Evolutionary conservation across 176 grass and related monocot species (phyloP).

Genomic region (Calamus simplicifolius): DNA sequence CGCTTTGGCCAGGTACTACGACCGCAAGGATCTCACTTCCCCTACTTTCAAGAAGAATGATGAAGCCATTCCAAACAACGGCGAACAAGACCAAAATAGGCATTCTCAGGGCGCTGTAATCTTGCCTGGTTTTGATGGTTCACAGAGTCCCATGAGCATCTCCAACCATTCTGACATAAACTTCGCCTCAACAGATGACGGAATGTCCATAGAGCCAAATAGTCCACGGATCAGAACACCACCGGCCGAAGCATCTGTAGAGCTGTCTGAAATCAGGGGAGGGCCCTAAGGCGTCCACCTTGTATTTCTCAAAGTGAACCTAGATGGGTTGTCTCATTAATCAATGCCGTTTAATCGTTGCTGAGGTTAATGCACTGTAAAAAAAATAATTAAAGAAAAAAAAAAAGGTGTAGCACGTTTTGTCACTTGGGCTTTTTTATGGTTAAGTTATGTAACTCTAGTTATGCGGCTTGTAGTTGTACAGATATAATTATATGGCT

Average conservation of each 20-base stretch:
- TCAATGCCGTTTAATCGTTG: too few relatives aligned
- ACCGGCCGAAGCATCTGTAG: background rate
- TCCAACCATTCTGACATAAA: background rate
- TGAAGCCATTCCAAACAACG: background rate
- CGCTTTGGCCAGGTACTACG: slow-evolving; percentile 37
- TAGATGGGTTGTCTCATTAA: too few relatives aligned
- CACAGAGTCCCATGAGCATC: slow-evolving; percentile 14
- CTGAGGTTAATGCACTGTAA: too few relatives aligned
- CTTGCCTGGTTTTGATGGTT: background rate
- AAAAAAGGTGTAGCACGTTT: too few relatives aligned
- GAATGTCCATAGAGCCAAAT: background rate
- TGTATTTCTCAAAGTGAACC: too few relatives aligned
- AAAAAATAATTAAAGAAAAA: too few relatives aligned
- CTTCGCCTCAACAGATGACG: background rate
- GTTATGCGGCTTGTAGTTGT: too few relatives aligned
- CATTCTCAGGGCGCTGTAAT: background rate
- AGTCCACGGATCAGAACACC: background rate
- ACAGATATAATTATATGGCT: too few relatives aligned
- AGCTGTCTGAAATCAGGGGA: slow-evolving; percentile 1
- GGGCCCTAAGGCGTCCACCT: too few relatives aligned
- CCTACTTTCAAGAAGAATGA: slow-evolving; percentile 48
- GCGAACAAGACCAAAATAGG: background rate
- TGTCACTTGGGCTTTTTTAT: too few relatives aligned
- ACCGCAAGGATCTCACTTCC: slow-evolving; percentile 25
- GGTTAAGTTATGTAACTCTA: too few relatives aligned